A percentile compares a stretch with the other conserved stretches of the same genome.
Conservation (phyloP, 441 rosid species). For the Euphorbia celastroides region DNA sequence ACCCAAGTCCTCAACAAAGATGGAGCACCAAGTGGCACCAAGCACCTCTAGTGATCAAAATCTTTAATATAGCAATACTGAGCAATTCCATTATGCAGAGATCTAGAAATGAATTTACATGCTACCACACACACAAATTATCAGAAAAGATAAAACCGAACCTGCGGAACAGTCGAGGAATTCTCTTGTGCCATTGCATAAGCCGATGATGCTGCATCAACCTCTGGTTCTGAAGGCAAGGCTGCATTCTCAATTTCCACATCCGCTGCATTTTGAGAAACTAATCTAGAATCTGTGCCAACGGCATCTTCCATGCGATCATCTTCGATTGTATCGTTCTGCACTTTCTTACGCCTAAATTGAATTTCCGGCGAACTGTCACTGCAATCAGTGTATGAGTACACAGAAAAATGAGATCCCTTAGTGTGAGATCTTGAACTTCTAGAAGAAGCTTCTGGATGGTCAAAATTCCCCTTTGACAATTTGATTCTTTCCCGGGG, state of each 20-base stretch:
- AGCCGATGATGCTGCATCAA: conserved; percentile 29
- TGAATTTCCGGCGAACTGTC: conserved; percentile 43
- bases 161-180: conserved; percentile 35
- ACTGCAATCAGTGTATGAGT: conserved; percentile 24
- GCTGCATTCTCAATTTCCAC: conserved; percentile 31
- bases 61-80: background rate
- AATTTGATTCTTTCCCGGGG: conserved; percentile 41
- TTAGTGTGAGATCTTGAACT: conserved; percentile 32
- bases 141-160: conserved; percentile 17
- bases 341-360: conserved; percentile 27
- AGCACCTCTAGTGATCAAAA: background rate
- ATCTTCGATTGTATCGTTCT: conserved; percentile 25
- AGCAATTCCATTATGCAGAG: background rate
- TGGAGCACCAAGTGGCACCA: background rate
- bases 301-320: conserved; percentile 25
- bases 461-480: conserved; percentile 34
- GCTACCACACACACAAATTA: conserved; percentile 3
- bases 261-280: conserved; percentile 32
- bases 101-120: background rate
- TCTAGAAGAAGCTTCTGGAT: conserved; percentile 34
- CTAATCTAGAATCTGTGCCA: conserved; percentile 30
- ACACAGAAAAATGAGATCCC: conserved; percentile 30
- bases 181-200: conserved; percentile 22
- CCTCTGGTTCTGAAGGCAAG: conserved; percentile 25
- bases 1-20: background rate